A percentile compares a stretch with the other conserved stretches of the same genome.
Conservation (phyloP, 2,329 filamentous ascomycete genomes). For the Amylocarpus encephaloides region DNA sequence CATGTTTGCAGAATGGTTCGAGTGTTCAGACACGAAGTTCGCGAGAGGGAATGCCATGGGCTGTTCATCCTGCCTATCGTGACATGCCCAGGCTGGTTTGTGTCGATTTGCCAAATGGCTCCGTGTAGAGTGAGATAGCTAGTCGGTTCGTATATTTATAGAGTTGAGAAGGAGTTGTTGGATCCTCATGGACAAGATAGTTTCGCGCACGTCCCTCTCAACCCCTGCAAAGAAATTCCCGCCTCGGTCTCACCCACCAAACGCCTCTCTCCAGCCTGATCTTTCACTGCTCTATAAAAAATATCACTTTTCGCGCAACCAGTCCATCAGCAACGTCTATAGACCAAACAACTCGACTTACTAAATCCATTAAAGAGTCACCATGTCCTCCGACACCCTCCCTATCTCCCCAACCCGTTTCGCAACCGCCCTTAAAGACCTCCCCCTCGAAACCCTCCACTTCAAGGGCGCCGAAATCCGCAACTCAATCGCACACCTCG, state of each 20-base stretch:
- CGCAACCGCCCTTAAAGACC: slow-evolving; percentile 59
- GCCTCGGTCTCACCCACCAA: slow-evolving; percentile 1
- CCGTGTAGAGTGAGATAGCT: background rate
- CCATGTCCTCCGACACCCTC: slow-evolving; percentile 55
- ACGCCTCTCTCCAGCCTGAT: slow-evolving; percentile 5
- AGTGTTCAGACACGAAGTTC: slow-evolving; percentile 21
- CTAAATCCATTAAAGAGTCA: slow-evolving; percentile 26
- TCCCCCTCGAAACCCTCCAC: slow-evolving; percentile 58
- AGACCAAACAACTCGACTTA: background rate
- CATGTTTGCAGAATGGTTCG: slow-evolving; percentile 20
- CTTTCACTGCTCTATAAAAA: background rate
- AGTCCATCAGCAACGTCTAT: background rate
- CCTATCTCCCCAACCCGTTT: slow-evolving; percentile 60
- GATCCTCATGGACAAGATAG: too few relatives aligned
- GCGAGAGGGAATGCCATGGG: slow-evolving; percentile 21
- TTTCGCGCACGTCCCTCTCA: slow-evolving; percentile 9
- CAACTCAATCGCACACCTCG: slow-evolving; percentile 68
- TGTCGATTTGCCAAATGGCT: background rate
- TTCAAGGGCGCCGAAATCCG: slow-evolving; percentile 70
- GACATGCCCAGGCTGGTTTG: background rate
- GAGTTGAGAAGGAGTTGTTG: too few relatives aligned
- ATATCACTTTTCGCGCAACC: background rate
- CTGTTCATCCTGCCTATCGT: slow-evolving; percentile 22
- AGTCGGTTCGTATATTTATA: background rate
- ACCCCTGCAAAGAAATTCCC: background rate